A percentile compares a stretch with the other conserved stretches of the same genome.
Conservation (phyloP, 1,284 basidiomycete species). For the Naganishia cerealis region DNA sequence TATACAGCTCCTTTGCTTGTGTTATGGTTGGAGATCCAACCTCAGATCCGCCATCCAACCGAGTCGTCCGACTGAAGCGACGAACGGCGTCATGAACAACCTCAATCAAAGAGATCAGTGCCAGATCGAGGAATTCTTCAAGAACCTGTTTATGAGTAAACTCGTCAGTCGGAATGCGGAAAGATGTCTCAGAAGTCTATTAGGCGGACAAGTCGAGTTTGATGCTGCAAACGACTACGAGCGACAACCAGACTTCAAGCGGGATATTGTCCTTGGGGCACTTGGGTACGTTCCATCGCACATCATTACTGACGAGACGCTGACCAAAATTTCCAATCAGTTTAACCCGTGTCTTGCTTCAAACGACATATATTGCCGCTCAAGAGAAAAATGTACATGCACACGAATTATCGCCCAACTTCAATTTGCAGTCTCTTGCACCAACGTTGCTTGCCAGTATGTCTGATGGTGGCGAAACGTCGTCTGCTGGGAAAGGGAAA, state of each 20-base stretch:
- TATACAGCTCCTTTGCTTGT: slow-evolving; percentile 26
- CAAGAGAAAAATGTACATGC: slow-evolving; percentile 15
- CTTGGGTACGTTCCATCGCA: not conserved
- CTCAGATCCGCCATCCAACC: not conserved
- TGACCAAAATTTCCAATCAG: not conserved
- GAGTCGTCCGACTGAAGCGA: slow-evolving; percentile 4
- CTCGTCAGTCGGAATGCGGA: slow-evolving; percentile 33
- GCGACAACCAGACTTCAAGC: slow-evolving; percentile 2
- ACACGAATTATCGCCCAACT: slow-evolving; percentile 31
- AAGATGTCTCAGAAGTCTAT: slow-evolving; percentile 27
- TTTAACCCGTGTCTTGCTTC: slow-evolving; percentile 26
- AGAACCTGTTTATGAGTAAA: slow-evolving; percentile 26
- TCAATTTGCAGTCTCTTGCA: slow-evolving; percentile 41
- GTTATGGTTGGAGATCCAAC: slow-evolving; percentile 27
- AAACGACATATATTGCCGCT: slow-evolving; percentile 23
- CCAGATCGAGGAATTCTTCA: slow-evolving; percentile 26
- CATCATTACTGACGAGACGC: not conserved
- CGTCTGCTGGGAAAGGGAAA: slow-evolving; percentile 35
- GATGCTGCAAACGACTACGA: slow-evolving; percentile 13
- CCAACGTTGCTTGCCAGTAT: slow-evolving; percentile 45
- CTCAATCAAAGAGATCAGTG: slow-evolving; percentile 18
- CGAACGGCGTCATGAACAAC: slow-evolving; percentile 12
- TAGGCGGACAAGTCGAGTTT: slow-evolving; percentile 17
- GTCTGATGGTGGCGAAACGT: slow-evolving; percentile 37
- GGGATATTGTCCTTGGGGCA: slow-evolving; percentile 17